Evolutionary conservation across 202 grass and related monocot species (phyloP).

Genomic region (Bolboschoenoplectus hybrid): DNA sequence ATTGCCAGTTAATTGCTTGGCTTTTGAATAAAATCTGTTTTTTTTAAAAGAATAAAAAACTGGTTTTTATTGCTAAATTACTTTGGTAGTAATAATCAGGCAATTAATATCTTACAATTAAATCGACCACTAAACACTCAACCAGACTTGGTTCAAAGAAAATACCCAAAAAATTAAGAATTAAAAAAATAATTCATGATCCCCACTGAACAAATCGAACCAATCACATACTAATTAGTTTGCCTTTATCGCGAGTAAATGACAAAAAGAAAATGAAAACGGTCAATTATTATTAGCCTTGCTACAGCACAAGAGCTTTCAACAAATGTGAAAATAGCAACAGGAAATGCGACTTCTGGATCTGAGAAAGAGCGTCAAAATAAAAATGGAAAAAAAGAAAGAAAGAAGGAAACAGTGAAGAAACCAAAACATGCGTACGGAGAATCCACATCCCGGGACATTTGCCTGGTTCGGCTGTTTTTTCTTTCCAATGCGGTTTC

Average conservation of each 20-base stretch:
- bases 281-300: too few relatives aligned
- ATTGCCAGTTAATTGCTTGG: too few relatives aligned
- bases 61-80: too few relatives aligned
- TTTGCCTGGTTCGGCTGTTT: constrained; percentile 3
- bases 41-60: too few relatives aligned
- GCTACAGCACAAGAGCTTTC: not conserved
- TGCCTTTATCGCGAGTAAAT: not conserved
- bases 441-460: not conserved
- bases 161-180: not conserved
- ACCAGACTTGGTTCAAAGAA: not conserved
- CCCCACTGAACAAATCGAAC: not conserved
- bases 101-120: too few relatives aligned
- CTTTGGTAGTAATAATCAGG: too few relatives aligned
- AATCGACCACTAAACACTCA: not conserved
- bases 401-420: not conserved
- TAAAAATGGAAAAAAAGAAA: not conserved
- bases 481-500: constrained; percentile 15
- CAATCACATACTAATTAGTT: not conserved
- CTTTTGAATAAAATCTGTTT: too few relatives aligned
- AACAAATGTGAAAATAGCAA: constrained; percentile 5
- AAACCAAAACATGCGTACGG: constrained; percentile 30
- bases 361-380: not conserved
- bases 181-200: not conserved
- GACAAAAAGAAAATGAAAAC: not conserved
- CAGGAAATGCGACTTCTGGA: not conserved